Evolutionary conservation across 345 rosid species (phyloP).

Genomic region (Geranium brycei): DNA sequence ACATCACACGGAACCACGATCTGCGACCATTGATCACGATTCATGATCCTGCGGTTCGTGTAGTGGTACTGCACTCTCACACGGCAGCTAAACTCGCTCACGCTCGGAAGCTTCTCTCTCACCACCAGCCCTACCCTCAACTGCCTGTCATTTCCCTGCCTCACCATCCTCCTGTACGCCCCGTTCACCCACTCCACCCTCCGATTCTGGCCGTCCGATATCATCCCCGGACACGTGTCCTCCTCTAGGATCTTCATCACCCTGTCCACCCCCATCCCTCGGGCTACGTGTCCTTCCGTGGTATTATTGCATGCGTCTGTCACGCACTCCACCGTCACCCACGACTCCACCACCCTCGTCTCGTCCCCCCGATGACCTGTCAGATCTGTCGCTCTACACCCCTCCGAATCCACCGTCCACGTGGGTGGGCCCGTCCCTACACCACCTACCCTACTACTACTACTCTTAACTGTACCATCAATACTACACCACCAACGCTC

Average conservation of each 20-base stretch:
- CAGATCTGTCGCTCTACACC: not conserved
- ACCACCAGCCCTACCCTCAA: not conserved
- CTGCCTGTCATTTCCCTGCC: not conserved
- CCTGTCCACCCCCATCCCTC: not conserved
- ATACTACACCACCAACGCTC: not conserved
- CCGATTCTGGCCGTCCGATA: not conserved
- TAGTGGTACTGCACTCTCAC: not conserved
- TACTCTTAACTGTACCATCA: not conserved
- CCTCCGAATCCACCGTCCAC: not conserved
- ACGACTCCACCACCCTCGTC: not conserved
- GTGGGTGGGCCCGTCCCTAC: not conserved
- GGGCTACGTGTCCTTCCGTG: too few species aligned
- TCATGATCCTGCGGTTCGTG: not conserved
- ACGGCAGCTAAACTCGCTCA: not conserved
- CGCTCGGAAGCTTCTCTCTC: not conserved
- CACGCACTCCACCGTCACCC: not conserved
- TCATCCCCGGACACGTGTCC: not conserved
- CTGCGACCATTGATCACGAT: not conserved
- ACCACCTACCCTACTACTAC: too few species aligned
- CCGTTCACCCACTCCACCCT: not conserved
- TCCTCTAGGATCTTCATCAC: not conserved
- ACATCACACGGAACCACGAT: slow-evolving; percentile 46
- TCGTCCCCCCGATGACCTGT: not conserved
- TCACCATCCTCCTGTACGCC: not conserved
- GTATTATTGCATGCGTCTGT: not conserved